These are phyloP conservation scores for Waltergamsia citrina DNA, from an alignment of 2,329 filamentous ascomycete genomes.

Conservation along the genomic window DNA sequence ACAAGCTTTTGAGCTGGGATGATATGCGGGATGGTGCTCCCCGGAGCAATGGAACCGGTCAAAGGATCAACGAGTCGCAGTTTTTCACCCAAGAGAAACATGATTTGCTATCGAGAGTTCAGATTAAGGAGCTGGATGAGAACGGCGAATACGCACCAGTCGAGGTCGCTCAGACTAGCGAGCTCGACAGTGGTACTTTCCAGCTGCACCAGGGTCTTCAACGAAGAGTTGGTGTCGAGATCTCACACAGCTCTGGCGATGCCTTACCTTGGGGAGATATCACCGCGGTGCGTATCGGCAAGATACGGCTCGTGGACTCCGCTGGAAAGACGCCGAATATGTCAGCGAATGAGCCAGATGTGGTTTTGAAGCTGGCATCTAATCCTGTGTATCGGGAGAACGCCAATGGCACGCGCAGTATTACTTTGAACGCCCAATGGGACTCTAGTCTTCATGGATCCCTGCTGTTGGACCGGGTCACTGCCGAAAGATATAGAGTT, in stretches of 20 bases:
- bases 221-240: slow-evolving; percentile 72
- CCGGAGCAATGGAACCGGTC: slow-evolving; percentile 42
- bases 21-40: slow-evolving; percentile 81
- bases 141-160: slow-evolving; percentile 85
- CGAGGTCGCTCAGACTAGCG: slow-evolving; percentile 79
- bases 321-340: slow-evolving; percentile 78
- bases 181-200: slow-evolving; percentile 81
- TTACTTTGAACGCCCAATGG: slow-evolving; percentile 88
- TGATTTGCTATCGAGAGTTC: slow-evolving; percentile 79
- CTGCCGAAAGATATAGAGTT: slow-evolving; percentile 84
- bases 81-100: slow-evolving; percentile 92
- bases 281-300: slow-evolving; percentile 65
- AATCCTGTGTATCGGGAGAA: slow-evolving; percentile 76
- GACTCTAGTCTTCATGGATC: slow-evolving; percentile 91
- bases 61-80: slow-evolving; percentile 80
- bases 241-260: slow-evolving; percentile 88
- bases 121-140: slow-evolving; percentile 87
- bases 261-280: slow-evolving; percentile 84
- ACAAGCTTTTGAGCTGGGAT: slow-evolving; percentile 97
- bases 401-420: slow-evolving; percentile 79
- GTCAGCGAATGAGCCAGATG: slow-evolving; percentile 60
- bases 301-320: slow-evolving; percentile 74
- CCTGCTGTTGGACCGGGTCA: slow-evolving; percentile 85
- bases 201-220: slow-evolving; percentile 94
- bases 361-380: slow-evolving; percentile 67